Evolutionary conservation across 176 grass and related monocot species (phyloP).

Genomic region (Aegilops speltoides): DNA sequence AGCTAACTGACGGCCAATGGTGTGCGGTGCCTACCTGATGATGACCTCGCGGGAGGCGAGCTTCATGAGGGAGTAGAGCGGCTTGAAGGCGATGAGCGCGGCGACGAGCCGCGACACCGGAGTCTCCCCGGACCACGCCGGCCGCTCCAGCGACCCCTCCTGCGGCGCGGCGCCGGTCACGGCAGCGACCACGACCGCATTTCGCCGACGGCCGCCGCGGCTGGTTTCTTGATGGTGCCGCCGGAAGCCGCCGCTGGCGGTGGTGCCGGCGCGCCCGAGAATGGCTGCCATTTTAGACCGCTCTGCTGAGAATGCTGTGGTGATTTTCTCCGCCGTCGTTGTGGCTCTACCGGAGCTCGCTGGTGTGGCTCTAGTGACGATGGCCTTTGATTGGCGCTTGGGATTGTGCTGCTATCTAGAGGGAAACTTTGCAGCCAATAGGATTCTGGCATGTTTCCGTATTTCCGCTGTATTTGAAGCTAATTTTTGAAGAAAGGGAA

Average conservation of each 20-base stretch:
- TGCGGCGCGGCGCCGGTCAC: conserved; percentile 20
- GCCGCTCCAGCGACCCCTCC: conserved; percentile 62
- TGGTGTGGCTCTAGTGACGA: neutral
- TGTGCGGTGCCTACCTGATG: conserved; percentile 45
- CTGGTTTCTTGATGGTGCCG: neutral
- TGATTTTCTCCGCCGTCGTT: neutral
- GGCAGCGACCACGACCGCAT: conserved; percentile 1
- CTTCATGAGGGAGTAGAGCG: conserved; percentile 84
- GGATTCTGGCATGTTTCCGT: neutral
- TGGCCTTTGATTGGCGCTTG: neutral
- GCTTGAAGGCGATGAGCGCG: conserved; percentile 79
- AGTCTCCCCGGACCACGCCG: conserved; percentile 75
- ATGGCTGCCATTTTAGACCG: neutral
- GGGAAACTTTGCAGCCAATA: neutral
- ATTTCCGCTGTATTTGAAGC: no score
- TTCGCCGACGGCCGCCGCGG: neutral
- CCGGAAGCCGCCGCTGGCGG: neutral
- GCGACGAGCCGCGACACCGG: conserved; percentile 65
- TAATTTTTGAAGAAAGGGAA: no score
- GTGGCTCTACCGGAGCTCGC: neutral
- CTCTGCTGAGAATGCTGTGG: neutral
- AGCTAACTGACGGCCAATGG: neutral
- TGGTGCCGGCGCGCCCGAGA: conserved; percentile 20
- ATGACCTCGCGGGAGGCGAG: conserved; percentile 68
- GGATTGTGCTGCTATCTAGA: conserved; percentile 34